Conservation (phyloP, 2,329 filamentous ascomycete species). For the Fusarium ramigenum region DNA sequence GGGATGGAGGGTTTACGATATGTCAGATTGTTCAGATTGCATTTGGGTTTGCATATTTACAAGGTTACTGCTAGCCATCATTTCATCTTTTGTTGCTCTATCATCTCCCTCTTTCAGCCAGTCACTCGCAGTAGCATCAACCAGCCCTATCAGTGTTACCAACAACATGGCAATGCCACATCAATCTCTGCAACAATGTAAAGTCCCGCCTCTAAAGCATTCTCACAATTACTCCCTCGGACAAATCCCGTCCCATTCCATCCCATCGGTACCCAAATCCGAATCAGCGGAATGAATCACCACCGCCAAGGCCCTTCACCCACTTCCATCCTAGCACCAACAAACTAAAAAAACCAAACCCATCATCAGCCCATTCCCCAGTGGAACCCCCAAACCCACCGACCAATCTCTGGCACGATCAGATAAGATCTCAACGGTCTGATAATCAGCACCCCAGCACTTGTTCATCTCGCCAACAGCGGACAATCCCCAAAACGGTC, state of each 20-base stretch:
- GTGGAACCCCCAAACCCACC: background rate
- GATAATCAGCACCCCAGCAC: slow-evolving; percentile 3
- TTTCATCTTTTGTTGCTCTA: background rate
- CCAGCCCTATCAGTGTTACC: background rate
- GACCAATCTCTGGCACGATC: background rate
- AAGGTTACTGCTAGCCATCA: background rate
- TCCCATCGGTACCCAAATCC: background rate
- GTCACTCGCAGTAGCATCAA: background rate
- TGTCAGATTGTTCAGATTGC: background rate
- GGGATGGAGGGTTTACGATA: too few relatives aligned
- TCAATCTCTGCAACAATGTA: background rate
- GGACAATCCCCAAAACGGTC: background rate
- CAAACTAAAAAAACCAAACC: background rate
- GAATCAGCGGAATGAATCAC: background rate
- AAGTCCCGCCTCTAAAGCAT: background rate
- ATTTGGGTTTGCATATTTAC: background rate
- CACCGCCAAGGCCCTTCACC: background rate
- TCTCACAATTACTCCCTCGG: too few relatives aligned
- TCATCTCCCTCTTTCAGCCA: background rate
- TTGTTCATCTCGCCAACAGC: background rate
- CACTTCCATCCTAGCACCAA: background rate
- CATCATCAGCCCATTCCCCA: background rate
- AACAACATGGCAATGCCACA: too few relatives aligned
- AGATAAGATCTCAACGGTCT: slow-evolving; percentile 23
- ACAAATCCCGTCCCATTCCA: background rate